Percentiles rank a stretch among this genome's conserved stretches.
Evolutionary conservation across 139 green algal species (phyloP).

Genomic region (Picochlorum sp.): DNA sequence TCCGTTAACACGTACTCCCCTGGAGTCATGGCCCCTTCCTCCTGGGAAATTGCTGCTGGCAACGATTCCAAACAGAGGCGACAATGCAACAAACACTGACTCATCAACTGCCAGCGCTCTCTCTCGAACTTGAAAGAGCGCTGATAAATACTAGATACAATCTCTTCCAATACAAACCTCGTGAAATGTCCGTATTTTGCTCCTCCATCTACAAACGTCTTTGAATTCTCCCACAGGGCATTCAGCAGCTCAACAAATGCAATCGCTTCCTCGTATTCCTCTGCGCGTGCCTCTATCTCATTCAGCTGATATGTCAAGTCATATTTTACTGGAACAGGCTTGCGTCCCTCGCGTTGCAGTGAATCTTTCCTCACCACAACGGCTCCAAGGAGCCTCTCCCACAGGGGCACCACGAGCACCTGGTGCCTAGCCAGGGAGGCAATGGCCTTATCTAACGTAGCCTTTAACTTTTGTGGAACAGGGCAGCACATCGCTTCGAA

Average conservation of each 20-base stretch:
- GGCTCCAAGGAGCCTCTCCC: conserved; percentile 49
- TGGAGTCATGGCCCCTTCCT: conserved; percentile 9
- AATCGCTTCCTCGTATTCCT: conserved; percentile 63
- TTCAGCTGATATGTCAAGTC: conserved; percentile 60
- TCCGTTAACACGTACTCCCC: conserved; percentile 50
- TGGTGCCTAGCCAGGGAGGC: conserved; percentile 31
- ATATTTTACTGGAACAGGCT: conserved; percentile 14
- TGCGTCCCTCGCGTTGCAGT: neutral
- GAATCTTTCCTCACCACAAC: conserved; percentile 36
- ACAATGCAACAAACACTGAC: conserved; percentile 48
- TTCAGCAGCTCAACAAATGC: conserved; percentile 65
- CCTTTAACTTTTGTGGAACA: conserved; percentile 50
- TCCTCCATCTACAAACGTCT: conserved; percentile 35
- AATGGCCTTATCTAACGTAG: conserved; percentile 43
- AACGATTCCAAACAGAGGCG: conserved; percentile 26
- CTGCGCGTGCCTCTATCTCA: conserved; percentile 50
- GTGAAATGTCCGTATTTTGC: conserved; percentile 42
- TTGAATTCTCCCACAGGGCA: conserved; percentile 31
- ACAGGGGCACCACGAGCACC: conserved; percentile 34
- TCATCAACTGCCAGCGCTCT: conserved; percentile 66
- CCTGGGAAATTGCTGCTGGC: conserved; percentile 7
- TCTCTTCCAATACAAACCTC: conserved; percentile 37
- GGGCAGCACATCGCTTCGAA: conserved; percentile 76
- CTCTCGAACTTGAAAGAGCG: conserved; percentile 30
- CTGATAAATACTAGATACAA: conserved; percentile 22